Evolutionary conservation across 2,329 filamentous ascomycete genomes (phyloP).

Genomic region (Paraphaeosphaeria minitans): DNA sequence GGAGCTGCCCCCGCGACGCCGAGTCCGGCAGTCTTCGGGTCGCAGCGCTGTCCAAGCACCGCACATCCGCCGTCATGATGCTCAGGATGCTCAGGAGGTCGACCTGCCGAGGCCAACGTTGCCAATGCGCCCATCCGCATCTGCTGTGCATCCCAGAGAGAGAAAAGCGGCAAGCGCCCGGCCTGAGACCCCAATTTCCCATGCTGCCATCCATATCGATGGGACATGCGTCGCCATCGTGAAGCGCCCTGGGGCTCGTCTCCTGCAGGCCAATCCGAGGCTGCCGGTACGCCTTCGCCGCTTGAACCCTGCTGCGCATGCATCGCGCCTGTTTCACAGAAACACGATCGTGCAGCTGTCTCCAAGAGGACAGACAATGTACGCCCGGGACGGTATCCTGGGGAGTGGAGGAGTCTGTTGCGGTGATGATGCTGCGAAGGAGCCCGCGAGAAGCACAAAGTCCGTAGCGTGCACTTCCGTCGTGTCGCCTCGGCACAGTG

Average conservation of each 20-base stretch:
- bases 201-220: neutral
- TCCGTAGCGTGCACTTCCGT: neutral
- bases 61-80: neutral
- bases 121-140: neutral
- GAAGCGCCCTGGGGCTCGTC: neutral
- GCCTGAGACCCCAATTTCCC: neutral
- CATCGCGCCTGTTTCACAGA: neutral
- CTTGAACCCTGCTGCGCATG: neutral
- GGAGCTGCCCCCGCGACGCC: neutral
- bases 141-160: neutral
- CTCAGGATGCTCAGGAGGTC: neutral
- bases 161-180: neutral
- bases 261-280: neutral
- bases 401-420: neutral
- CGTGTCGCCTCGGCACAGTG: neutral
- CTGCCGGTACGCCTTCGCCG: neutral
- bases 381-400: neutral
- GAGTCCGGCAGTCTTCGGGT: neutral
- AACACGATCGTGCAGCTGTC: neutral
- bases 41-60: constrained; percentile 1
- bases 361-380: neutral
- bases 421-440: neutral
- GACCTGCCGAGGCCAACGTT: neutral
- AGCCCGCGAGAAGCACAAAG: neutral
- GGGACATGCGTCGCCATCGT: neutral